Evolutionary conservation across 176 grass and related monocot genomes (phyloP).

Genomic region (Avena eriantha): DNA sequence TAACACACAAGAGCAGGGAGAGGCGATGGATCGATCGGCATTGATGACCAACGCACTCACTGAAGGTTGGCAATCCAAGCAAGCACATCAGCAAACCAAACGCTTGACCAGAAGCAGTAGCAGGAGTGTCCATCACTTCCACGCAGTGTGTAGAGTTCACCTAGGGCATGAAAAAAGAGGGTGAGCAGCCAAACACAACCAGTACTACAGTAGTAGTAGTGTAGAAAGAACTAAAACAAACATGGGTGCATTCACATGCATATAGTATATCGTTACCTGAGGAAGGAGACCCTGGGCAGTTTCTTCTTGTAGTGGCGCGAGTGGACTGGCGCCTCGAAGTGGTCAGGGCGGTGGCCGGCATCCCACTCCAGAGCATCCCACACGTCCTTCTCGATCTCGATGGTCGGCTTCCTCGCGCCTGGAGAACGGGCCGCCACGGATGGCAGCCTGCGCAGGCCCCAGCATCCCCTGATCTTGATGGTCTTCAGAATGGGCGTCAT

Average conservation of each 20-base stretch:
- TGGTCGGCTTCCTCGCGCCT: background rate
- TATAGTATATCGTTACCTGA: background rate
- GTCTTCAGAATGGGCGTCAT: background rate
- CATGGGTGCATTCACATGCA: background rate
- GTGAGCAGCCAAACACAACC: background rate
- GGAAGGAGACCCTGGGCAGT: slow-evolving; percentile 10
- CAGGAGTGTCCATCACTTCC: background rate
- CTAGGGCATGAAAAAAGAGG: background rate
- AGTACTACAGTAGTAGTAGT: background rate
- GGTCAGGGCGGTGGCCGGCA: background rate
- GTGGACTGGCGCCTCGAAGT: slow-evolving; percentile 1
- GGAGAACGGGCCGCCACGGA: background rate
- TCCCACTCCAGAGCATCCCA: slow-evolving; percentile 29
- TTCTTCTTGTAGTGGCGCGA: slow-evolving; percentile 27
- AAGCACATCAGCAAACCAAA: background rate
- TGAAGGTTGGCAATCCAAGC: background rate
- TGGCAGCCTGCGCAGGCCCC: background rate
- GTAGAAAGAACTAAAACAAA: background rate
- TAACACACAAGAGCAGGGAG: too few relatives aligned
- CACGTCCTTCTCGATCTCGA: slow-evolving; percentile 8
- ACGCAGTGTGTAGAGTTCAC: background rate
- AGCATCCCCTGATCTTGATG: slow-evolving; percentile 22
- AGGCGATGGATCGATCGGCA: too few relatives aligned
- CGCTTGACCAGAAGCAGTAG: background rate
- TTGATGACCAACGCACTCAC: too few relatives aligned